Evolutionary conservation across 73 alveolate genomes (phyloP).

Genomic region (Diophrys sp.): DNA sequence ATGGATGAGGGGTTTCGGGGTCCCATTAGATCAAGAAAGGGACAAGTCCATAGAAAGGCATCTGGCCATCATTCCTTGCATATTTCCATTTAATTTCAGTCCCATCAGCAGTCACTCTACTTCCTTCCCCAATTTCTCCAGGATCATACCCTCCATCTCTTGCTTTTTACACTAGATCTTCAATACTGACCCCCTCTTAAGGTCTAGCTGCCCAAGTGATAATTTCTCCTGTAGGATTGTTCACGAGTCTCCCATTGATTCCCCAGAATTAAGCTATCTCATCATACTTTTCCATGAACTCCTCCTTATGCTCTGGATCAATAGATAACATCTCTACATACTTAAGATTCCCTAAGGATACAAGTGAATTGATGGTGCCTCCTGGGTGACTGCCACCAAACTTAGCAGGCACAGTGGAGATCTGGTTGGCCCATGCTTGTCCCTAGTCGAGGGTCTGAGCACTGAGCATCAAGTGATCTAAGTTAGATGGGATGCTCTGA

Average conservation of each 20-base stretch:
- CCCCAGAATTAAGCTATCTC: not conserved
- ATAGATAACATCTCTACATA: not conserved
- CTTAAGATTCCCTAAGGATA: not conserved
- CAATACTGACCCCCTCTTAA: not conserved
- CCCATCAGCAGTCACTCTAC: not conserved
- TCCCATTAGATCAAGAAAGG: not conserved
- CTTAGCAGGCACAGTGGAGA: not conserved
- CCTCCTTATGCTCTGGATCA: not conserved
- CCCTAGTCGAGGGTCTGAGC: not conserved
- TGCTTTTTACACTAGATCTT: not conserved
- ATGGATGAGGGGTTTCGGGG: not conserved
- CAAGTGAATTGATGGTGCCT: not conserved
- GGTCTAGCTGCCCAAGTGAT: not conserved
- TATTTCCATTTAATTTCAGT: not conserved
- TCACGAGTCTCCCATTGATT: not conserved
- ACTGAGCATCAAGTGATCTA: not conserved
- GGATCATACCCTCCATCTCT: not conserved
- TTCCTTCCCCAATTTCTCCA: not conserved
- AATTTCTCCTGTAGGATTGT: not conserved
- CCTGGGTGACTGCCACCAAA: not conserved
- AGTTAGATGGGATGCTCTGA: not conserved
- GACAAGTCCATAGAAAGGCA: not conserved
- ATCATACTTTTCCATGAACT: not conserved
- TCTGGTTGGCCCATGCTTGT: not conserved
- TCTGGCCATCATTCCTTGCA: not conserved